These are phyloP conservation scores for Podaxis rugospora DNA, from an alignment of 768 basidiomycete genomes.

Conservation along the genomic window DNA sequence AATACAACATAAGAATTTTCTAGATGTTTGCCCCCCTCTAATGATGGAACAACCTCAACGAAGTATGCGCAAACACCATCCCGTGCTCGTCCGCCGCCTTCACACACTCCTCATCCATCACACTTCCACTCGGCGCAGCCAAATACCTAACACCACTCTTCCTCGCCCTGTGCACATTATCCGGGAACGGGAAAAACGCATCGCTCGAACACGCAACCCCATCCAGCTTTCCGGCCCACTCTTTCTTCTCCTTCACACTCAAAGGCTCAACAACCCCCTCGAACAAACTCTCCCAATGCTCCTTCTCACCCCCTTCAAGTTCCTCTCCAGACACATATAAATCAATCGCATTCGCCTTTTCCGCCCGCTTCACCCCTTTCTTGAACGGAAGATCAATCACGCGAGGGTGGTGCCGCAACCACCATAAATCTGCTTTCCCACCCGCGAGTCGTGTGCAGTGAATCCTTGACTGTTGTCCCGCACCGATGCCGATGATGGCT, in stretches of 20 bases:
- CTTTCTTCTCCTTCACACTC: constrained; percentile 62
- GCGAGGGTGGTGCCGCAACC: constrained; percentile 94
- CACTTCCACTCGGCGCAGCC: constrained; percentile 88
- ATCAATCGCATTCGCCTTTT: constrained; percentile 98
- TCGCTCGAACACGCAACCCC: constrained; percentile 93
- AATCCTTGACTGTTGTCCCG: constrained; percentile 97
- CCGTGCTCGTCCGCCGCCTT: constrained; percentile 92
- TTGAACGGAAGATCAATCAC: constrained; percentile 94
- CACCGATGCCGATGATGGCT: constrained; percentile 91
- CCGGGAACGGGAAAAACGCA: constrained; percentile 99
- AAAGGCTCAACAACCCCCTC: constrained; percentile 65
- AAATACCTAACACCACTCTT: constrained; percentile 92
- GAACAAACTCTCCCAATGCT: constrained; percentile 89
- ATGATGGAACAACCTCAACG: constrained; percentile 87
- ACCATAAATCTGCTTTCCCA: constrained; percentile 98
- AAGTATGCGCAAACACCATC: constrained; percentile 90
- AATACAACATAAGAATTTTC: background rate
- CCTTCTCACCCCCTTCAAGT: constrained; percentile 84
- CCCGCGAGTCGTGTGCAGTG: constrained; percentile 99
- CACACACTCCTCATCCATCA: constrained; percentile 97
- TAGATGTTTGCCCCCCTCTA: constrained; percentile 25
- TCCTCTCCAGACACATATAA: constrained; percentile 89
- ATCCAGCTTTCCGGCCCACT: constrained; percentile 70
- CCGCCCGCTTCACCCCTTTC: constrained; percentile 94
- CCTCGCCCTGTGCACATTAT: constrained; percentile 91